These are phyloP conservation scores for Spergularia bocconei DNA, from an alignment of 148 eudicot genomes.

Conservation along the genomic window DNA sequence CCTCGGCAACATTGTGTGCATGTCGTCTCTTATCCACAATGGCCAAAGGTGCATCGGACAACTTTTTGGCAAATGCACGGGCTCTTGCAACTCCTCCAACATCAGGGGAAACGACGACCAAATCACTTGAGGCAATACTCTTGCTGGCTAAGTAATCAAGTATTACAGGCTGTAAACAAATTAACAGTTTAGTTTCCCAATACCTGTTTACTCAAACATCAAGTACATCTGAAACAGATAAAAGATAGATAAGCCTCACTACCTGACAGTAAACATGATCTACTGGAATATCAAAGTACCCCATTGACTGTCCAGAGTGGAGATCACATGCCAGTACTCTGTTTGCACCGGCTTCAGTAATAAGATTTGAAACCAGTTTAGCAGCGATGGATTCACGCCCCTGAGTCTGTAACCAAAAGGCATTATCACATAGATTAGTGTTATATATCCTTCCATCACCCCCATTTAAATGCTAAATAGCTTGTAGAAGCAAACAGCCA, in stretches of 20 bases:
- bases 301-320: conserved; percentile 96
- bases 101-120: conserved; percentile 96
- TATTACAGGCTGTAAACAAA: conserved; percentile 61
- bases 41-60: conserved; percentile 95
- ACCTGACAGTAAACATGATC: conserved; percentile 95
- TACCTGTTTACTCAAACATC: neutral
- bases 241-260: neutral
- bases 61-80: conserved; percentile 91
- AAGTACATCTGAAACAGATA: neutral
- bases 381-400: conserved; percentile 96
- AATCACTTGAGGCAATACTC: conserved; percentile 64
- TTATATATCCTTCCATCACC: neutral
- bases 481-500: neutral
- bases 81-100: conserved; percentile 99
- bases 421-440: neutral
- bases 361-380: conserved; percentile 77
- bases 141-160: conserved; percentile 98
- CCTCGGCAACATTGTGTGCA: conserved; percentile 93
- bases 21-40: conserved; percentile 96
- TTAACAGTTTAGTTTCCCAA: conserved; percentile 1
- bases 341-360: conserved; percentile 88
- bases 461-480: no score
- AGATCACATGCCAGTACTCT: conserved; percentile 95
- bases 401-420: conserved; percentile 56
- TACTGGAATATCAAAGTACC: conserved; percentile 93